These are phyloP conservation scores for Globisporangium cylindrosporum DNA, from an alignment of 352 stramenopile species.

Conservation along the genomic window DNA sequence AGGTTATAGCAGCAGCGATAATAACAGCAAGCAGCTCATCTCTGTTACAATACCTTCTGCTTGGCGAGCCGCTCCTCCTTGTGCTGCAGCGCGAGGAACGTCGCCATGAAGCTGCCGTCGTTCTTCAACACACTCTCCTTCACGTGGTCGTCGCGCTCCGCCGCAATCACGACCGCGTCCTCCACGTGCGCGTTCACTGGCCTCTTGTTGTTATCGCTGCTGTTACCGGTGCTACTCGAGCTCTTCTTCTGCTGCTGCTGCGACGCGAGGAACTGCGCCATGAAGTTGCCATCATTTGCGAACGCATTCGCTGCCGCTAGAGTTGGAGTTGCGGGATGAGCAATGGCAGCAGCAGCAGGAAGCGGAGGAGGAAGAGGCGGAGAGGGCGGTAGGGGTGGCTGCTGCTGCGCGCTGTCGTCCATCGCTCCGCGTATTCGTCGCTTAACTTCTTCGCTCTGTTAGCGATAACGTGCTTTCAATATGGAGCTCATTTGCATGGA, in stretches of 20 bases:
- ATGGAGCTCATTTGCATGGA: too few relatives aligned
- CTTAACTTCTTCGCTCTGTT: background rate
- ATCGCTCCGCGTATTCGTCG: background rate
- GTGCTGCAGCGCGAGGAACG: constrained; percentile 22
- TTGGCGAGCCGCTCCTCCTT: constrained; percentile 17
- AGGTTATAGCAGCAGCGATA: background rate
- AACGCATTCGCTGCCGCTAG: constrained; percentile 15
- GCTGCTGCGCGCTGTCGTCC: background rate
- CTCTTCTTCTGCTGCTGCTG: background rate
- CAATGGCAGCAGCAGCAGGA: background rate
- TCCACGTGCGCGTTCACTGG: background rate
- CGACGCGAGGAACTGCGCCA: constrained; percentile 22
- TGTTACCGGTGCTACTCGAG: background rate
- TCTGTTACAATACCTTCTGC: constrained; percentile 2
- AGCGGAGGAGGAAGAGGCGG: background rate
- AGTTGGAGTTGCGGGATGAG: background rate
- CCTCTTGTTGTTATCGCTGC: background rate
- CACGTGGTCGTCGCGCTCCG: constrained; percentile 17
- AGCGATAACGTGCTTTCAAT: too few relatives aligned
- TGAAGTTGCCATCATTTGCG: constrained; percentile 26
- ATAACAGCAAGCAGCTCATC: background rate
- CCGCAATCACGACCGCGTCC: constrained; percentile 9
- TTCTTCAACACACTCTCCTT: constrained; percentile 19
- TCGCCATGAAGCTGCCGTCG: constrained; percentile 24
- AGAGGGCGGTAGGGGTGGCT: background rate